Evolutionary conservation across 352 stramenopile genomes (phyloP), one percentile per base, ranked within the genome.

Genomic region (Pythium myriotylum): DNA sequence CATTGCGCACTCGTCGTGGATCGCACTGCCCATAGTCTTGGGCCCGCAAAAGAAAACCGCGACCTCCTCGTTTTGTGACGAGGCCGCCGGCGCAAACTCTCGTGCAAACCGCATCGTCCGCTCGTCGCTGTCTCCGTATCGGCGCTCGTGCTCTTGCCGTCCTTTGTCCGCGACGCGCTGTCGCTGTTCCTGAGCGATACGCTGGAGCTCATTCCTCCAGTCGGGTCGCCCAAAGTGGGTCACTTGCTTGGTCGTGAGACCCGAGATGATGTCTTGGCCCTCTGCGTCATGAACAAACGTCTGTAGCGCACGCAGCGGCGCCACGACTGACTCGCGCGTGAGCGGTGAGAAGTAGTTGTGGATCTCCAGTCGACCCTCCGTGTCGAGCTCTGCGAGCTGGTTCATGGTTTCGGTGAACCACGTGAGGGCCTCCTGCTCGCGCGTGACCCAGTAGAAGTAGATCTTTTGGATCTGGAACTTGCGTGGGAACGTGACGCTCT

Each of bases 371-470:
- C 84, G 73, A 45, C 87, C 76, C 47, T 91, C 84, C 32, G 71
- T 80, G 62, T 94, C 86, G 67, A 89, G 70, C 51, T 78, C 73
- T 35, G 72, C 82, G 41, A 94, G 67, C 49, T 92, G 72, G 69
- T 96, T 89, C 80, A 96, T 91, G 3, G 85, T 89, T 35, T 90
- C 79, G 0, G 66, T 77, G 41, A 96, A 96, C 87, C 85, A 94
- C 32, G 67, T 79, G 19, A 59, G 26, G 12, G 53, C 33, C 39
- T 91, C 65, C 42, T 92, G 81, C 48, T 94, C 81, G 19, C 82
- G 76, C 4, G 79, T 89, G 68, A 85, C 73, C 86, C 87, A 95
- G 70, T 91, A 92, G 60, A 94, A 95, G 68, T 95, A 91, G 49
- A 92, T 85, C 50, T 92, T 91, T 39, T 73, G 78, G 29, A 92